These are phyloP conservation scores for Microthlaspi erraticum DNA, from an alignment of 345 rosid species.

Conservation along the genomic window DNA sequence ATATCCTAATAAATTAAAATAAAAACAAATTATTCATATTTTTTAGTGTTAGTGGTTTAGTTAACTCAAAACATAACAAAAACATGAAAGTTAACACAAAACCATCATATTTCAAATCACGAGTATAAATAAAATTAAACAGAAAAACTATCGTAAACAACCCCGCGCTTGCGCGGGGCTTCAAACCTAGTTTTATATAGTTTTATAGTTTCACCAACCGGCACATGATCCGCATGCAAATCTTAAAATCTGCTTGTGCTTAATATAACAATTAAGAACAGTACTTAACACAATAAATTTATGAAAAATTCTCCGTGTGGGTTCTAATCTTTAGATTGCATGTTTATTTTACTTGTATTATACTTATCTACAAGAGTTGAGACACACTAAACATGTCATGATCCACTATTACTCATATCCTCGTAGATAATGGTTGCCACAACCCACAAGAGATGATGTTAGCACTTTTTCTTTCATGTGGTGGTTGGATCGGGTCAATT, in stretches of 20 bases:
- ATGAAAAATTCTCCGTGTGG: not conserved
- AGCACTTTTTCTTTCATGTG: conserved; percentile 15
- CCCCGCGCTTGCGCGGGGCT: too few species aligned
- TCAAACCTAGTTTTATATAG: conserved; percentile 2
- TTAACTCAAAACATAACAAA: too few species aligned
- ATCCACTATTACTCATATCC: conserved; percentile 36
- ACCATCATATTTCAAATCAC: too few species aligned
- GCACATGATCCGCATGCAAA: conserved; percentile 42
- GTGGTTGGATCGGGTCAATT: conserved; percentile 33
- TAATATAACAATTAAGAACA: conserved; percentile 15
- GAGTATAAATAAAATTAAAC: too few species aligned
- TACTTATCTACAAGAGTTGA: conserved; percentile 16
- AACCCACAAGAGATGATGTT: conserved; percentile 30
- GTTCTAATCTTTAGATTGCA: conserved; percentile 11
- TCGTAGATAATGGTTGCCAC: conserved; percentile 42
- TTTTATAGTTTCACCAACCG: conserved; percentile 38
- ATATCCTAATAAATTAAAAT: too few species aligned
- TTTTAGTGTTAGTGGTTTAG: too few species aligned
- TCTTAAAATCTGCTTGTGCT: not conserved
- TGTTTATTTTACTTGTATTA: not conserved
- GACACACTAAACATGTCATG: conserved; percentile 36
- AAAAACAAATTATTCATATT: too few species aligned
- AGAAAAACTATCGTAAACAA: too few species aligned
- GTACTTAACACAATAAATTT: not conserved
- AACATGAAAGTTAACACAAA: too few species aligned